Evolutionary conservation across 805 yeast species (phyloP).

Genomic region (Candida nanaspora): DNA sequence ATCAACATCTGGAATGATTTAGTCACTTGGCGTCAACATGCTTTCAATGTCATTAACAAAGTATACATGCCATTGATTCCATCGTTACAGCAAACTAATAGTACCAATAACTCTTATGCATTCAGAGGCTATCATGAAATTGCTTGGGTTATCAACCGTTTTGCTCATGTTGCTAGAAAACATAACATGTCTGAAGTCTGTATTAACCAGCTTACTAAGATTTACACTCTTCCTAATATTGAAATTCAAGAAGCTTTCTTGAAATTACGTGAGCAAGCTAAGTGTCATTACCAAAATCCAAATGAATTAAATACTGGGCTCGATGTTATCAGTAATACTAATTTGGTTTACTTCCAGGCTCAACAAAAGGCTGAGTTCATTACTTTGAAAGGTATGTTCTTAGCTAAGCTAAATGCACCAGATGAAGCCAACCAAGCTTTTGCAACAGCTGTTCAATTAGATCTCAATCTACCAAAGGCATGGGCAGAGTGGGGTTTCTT

Average conservation of each 20-base stretch:
- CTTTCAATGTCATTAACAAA: constrained; percentile 90
- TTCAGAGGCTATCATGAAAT: constrained; percentile 97
- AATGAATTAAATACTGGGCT: constrained; percentile 89
- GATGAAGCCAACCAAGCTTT: constrained; percentile 98
- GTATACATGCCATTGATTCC: constrained; percentile 92
- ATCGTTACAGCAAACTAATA: constrained; percentile 64
- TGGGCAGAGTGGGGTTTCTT: constrained; percentile 99
- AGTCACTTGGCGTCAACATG: constrained; percentile 98
- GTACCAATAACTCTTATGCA: constrained; percentile 83
- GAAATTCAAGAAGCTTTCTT: constrained; percentile 97
- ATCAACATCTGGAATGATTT: constrained; percentile 96
- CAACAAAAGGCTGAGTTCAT: constrained; percentile 98
- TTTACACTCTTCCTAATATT: constrained; percentile 91
- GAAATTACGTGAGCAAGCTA: constrained; percentile 93
- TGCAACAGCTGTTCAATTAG: constrained; percentile 96
- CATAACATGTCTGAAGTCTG: constrained; percentile 97
- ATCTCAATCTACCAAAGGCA: constrained; percentile 88
- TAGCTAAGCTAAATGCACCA: constrained; percentile 80
- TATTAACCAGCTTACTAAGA: constrained; percentile 83
- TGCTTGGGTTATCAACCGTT: constrained; percentile 97
- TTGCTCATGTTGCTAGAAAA: constrained; percentile 97
- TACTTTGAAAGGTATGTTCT: constrained; percentile 95
- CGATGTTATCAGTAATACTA: constrained; percentile 95
- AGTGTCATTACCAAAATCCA: constrained; percentile 91
- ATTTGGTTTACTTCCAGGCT: constrained; percentile 90